Conservation (phyloP, 225 moss, liverwort and hornwort species). For the Lunularia cruciata region DNA sequence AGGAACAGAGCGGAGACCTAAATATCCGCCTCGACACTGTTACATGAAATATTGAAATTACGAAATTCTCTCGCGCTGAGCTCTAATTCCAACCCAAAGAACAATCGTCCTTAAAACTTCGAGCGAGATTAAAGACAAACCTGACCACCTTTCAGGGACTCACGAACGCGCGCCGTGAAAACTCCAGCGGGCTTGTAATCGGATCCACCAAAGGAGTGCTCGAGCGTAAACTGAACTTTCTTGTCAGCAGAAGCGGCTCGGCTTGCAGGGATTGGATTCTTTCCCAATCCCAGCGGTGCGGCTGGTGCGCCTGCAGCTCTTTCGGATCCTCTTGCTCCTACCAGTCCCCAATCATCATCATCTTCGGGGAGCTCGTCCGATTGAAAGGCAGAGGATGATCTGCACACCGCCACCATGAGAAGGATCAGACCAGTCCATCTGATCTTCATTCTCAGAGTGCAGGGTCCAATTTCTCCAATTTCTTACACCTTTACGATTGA, state of each 20-base stretch:
- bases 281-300: constrained; percentile 11
- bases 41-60: too few relatives aligned
- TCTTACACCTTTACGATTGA: too few relatives aligned
- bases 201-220: constrained; percentile 72
- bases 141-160: constrained; percentile 67
- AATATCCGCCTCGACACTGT: too few relatives aligned
- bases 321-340: constrained; percentile 48
- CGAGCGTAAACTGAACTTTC: constrained; percentile 70
- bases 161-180: constrained; percentile 76
- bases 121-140: constrained; percentile 21
- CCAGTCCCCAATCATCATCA: constrained; percentile 90
- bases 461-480: too few relatives aligned
- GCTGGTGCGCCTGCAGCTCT: constrained; percentile 9
- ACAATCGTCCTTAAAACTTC: background rate
- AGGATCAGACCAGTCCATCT: constrained; percentile 29
- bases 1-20: background rate
- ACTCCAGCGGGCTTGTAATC: constrained; percentile 61
- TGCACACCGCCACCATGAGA: constrained; percentile 26
- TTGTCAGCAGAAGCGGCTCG: constrained; percentile 42
- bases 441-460: too few relatives aligned
- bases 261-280: background rate
- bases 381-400: constrained; percentile 48
- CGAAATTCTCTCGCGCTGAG: too few relatives aligned
- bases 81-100: too few relatives aligned
- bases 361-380: constrained; percentile 96